phyloP scores from a whole-genome alignment of 768 basidiomycete genomes.

The Tubosaeta sp. region DNA sequence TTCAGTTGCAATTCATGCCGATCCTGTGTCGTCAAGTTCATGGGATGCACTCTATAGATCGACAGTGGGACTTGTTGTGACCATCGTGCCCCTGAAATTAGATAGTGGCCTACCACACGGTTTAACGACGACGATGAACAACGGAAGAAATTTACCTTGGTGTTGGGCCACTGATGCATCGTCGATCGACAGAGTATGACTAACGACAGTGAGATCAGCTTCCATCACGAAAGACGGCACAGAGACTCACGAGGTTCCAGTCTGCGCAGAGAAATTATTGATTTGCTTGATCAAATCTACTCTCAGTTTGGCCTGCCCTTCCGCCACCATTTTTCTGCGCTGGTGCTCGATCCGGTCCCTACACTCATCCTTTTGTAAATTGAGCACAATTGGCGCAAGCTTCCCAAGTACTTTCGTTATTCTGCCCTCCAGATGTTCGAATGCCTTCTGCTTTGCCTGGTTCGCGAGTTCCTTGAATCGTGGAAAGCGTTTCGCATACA shows the following conservation, averaged over 20 bases:
- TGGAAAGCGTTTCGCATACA: constrained; percentile 3
- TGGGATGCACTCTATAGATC: constrained; percentile 20
- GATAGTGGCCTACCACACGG: background rate
- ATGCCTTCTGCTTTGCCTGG: background rate
- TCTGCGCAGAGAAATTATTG: constrained; percentile 11
- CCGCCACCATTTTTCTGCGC: background rate
- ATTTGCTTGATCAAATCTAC: constrained; percentile 15
- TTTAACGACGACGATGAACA: background rate
- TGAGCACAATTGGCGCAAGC: constrained; percentile 6
- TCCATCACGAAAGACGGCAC: background rate
- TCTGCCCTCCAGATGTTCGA: background rate
- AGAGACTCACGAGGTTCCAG: constrained; percentile 4
- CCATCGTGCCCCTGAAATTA: constrained; percentile 1
- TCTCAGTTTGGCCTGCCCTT: constrained; percentile 3
- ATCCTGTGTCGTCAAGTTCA: constrained; percentile 28
- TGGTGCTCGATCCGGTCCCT: background rate
- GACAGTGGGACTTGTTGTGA: constrained; percentile 15
- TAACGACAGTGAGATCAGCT: background rate
- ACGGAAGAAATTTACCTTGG: too few species aligned
- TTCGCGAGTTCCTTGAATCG: background rate
- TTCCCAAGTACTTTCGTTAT: constrained; percentile 2
- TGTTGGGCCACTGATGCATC: background rate
- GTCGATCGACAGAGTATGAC: constrained; percentile 9
- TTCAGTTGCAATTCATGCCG: constrained; percentile 25
- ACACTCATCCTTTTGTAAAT: constrained; percentile 4